phyloP scores from a whole-genome alignment of 345 rosid species.

The Populus ilicifolia region DNA sequence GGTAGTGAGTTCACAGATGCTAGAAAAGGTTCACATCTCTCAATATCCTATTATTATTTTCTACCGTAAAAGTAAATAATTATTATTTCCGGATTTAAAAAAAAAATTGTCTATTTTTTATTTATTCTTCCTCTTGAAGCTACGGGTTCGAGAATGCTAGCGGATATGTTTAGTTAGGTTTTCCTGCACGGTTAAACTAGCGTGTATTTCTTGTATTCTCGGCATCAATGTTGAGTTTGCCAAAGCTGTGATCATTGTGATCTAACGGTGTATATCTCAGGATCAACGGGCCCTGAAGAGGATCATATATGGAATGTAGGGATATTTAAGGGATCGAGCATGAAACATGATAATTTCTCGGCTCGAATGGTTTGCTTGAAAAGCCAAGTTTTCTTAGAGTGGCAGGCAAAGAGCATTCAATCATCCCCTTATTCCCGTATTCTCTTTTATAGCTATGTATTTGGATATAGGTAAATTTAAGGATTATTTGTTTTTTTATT shows the following conservation, averaged over 20 bases:
- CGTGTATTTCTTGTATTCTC: neutral
- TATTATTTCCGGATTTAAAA: neutral
- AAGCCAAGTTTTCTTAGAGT: neutral
- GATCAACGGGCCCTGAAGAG: neutral
- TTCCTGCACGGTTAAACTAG: neutral
- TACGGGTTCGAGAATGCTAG: neutral
- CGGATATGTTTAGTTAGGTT: neutral
- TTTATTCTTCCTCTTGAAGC: neutral
- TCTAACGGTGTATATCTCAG: neutral
- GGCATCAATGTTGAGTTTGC: neutral
- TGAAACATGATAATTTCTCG: neutral
- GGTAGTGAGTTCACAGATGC: neutral
- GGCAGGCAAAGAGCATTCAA: neutral
- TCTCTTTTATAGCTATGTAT: neutral
- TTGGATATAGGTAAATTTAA: too few species aligned
- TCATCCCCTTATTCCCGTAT: neutral
- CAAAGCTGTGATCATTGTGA: neutral
- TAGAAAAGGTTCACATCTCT: neutral
- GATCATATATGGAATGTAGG: neutral
- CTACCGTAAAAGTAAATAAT: neutral
- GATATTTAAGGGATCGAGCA: neutral
- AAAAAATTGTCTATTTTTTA: neutral
- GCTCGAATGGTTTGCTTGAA: neutral
- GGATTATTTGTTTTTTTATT: neutral
- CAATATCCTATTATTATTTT: neutral